Evolutionary conservation across 2,329 filamentous ascomycete species (phyloP).

Genomic region (Stylonectria norvegica): DNA sequence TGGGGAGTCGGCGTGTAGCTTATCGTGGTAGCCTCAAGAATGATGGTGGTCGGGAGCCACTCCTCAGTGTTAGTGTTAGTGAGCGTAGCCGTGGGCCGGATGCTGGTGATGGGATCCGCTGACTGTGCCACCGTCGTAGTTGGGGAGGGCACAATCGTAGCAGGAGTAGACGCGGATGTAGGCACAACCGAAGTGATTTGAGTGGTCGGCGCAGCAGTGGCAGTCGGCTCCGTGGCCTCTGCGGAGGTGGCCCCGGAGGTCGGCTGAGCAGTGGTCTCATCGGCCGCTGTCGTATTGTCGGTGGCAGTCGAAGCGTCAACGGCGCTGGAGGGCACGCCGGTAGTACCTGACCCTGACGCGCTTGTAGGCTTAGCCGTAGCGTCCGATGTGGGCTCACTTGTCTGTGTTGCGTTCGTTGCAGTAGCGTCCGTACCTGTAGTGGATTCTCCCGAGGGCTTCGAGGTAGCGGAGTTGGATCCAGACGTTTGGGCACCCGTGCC

Average conservation of each 20-base stretch:
- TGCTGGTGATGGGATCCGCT: conserved; percentile 35
- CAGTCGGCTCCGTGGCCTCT: conserved; percentile 4
- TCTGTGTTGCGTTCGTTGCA: neutral
- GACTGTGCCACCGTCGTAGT: conserved; percentile 19
- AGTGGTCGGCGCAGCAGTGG: conserved; percentile 1
- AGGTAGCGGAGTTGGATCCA: too few relatives aligned
- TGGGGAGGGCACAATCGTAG: conserved; percentile 9
- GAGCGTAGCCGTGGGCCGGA: conserved; percentile 42
- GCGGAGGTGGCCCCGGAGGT: conserved; percentile 7
- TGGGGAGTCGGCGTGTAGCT: conserved; percentile 28
- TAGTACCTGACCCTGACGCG: conserved; percentile 2
- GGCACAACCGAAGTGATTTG: neutral
- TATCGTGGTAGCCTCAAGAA: conserved; percentile 48
- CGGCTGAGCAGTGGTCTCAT: conserved; percentile 13
- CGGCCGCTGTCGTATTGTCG: conserved; percentile 6
- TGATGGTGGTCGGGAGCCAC: conserved; percentile 59
- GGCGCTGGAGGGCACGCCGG: conserved; percentile 3
- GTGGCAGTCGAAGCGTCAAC: conserved; percentile 4
- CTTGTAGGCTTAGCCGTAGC: conserved; percentile 3
- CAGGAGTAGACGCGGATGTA: conserved; percentile 3
- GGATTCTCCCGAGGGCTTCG: neutral
- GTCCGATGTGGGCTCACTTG: conserved; percentile 2
- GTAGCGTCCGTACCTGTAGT: conserved; percentile 6
- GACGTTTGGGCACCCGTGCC: neutral
- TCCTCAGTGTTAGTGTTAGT: conserved; percentile 41